A percentile compares a stretch with the other conserved stretches of the same genome.
These are phyloP conservation scores for Peronosclerospora sorghi DNA, from an alignment of 352 stramenopile genomes.

Conservation along the genomic window DNA sequence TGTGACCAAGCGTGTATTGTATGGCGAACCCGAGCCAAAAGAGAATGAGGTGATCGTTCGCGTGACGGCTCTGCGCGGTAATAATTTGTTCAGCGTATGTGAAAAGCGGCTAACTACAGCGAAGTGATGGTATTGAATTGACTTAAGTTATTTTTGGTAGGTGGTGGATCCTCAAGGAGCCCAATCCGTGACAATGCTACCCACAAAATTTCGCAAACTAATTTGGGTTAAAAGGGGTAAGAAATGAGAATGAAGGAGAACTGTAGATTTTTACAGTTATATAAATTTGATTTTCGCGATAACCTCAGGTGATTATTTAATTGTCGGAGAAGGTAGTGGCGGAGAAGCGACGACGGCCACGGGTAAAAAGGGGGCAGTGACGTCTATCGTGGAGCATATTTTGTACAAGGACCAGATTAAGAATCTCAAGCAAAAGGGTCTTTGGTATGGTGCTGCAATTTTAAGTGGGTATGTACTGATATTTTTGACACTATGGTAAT, in stretches of 20 bases:
- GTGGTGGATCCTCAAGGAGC: conserved; percentile 47
- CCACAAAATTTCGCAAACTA: conserved; percentile 96
- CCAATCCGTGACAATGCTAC: conserved; percentile 88
- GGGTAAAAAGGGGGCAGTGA: conserved; percentile 84
- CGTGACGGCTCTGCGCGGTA: conserved; percentile 86
- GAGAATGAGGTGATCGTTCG: conserved; percentile 87
- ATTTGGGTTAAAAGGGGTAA: conserved; percentile 95
- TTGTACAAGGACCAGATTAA: conserved; percentile 98
- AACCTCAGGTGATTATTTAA: conserved; percentile 88
- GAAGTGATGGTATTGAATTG: too few species aligned
- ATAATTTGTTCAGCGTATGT: conserved; percentile 94
- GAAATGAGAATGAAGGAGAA: not conserved
- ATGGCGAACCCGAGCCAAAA: conserved; percentile 83
- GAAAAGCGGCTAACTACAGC: not conserved
- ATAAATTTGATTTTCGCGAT: not conserved
- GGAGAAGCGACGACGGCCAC: conserved; percentile 58
- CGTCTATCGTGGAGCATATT: conserved; percentile 91
- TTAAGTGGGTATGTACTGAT: not conserved
- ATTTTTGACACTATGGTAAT: not conserved
- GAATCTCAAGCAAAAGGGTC: conserved; percentile 88
- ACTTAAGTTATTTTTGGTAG: conserved; percentile 18
- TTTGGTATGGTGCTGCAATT: conserved; percentile 64
- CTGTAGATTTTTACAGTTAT: not conserved
- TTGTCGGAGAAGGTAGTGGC: conserved; percentile 77
- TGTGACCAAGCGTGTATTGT: conserved; percentile 87